Percentiles rank a stretch among this genome's conserved stretches.
phyloP scores from a whole-genome alignment of 495 filamentous ascomycete species.

The Neurospora discreta region DNA sequence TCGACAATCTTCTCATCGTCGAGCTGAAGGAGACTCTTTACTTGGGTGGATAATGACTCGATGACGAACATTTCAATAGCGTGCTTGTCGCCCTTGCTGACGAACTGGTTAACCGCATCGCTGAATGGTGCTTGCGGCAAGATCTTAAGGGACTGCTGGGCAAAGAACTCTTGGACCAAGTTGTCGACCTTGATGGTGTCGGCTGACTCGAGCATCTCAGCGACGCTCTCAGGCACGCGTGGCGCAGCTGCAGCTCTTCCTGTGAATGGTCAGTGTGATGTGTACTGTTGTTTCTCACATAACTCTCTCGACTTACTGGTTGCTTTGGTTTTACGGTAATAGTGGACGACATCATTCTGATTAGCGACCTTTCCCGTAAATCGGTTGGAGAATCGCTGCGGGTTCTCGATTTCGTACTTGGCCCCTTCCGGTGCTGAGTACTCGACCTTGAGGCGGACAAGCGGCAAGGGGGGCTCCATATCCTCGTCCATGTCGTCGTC shows the following conservation, averaged over 20 bases:
- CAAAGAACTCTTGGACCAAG: conserved; percentile 75
- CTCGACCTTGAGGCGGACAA: conserved; percentile 85
- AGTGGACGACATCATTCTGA: conserved; percentile 84
- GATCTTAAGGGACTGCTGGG: conserved; percentile 76
- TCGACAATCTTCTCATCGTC: conserved; percentile 50
- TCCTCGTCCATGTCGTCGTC: conserved; percentile 38
- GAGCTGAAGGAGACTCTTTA: conserved; percentile 62
- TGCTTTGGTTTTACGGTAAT: conserved; percentile 68
- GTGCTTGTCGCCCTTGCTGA: conserved; percentile 90
- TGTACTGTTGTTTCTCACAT: neutral
- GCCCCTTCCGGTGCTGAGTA: conserved; percentile 80
- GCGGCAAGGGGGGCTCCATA: conserved; percentile 63
- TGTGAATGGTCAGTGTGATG: conserved; percentile 6
- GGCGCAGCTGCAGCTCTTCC: conserved; percentile 24
- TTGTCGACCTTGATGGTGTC: conserved; percentile 81
- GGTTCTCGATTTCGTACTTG: conserved; percentile 85
- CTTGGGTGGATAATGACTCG: conserved; percentile 63
- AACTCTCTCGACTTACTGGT: conserved; percentile 21
- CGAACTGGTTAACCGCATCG: conserved; percentile 86
- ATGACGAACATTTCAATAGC: conserved; percentile 84
- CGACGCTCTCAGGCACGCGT: conserved; percentile 41
- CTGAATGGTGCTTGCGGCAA: conserved; percentile 84
- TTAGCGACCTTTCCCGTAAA: conserved; percentile 89
- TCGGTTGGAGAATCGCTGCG: conserved; percentile 90
- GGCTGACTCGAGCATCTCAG: conserved; percentile 46